Evolutionary conservation across 2,329 filamentous ascomycete species (phyloP), one percentile per base, ranked within the genome.

Genomic region (Xylaria sp.): DNA sequence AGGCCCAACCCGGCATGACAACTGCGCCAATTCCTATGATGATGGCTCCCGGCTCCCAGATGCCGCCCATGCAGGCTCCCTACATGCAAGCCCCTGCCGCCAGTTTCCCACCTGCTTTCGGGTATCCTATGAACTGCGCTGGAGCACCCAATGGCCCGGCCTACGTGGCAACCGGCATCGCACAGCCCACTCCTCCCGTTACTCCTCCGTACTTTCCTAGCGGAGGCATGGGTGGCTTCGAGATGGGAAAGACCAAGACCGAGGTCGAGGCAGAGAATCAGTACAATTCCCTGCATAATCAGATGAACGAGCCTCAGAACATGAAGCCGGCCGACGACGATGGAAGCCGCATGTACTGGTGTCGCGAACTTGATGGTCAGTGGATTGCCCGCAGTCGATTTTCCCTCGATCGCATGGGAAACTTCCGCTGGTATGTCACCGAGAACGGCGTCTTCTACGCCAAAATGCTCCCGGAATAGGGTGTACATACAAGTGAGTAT

Each of bases 261-360:
- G 86, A 89, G 76, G 77, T 85, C 54, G 79, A 81, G 41, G 76
- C 83, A 23, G 82, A 85, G 66, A 84, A 86, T 76, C 77, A 83
- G 54, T 80, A 85, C 73, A 83, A 86, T 71, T 84, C 85, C n/a
- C 76, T 83, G 69, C 78, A 81, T 71, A 86, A 85, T 77, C 82
- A 82, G 73, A 80, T 86, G 72, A 84, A 85, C 72, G 84, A 88
- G 77, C 84, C 86, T 18, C 88, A 90, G 81, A 88, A 90, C 73
- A 88, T 90, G 76, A 88, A 89, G 79, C 89, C 89, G 1, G 83
- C 84, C 23, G 88, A 90, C 75, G 85, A 88, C 72, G 85, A 90
- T 78, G 85, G 86, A 48, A 83, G 83, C 54, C 87, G 88, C 70
- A 86, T 88, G 81, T 91, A 90, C 80, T 88, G 85, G 81, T 84